Evolutionary conservation across 73 alveolate species (phyloP).

Genomic region (Tetrahymena elliotti): DNA sequence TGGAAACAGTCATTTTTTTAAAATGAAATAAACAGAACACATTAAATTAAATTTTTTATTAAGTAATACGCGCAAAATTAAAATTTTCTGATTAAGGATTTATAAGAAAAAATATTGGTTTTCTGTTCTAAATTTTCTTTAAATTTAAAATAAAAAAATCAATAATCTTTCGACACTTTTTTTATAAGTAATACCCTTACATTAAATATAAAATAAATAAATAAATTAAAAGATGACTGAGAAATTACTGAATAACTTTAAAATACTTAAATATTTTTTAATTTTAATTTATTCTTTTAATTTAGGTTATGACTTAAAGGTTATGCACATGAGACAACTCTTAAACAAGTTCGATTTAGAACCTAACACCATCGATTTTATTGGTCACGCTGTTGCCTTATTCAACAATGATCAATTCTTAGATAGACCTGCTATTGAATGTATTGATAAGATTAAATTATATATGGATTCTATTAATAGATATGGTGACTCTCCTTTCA

Average conservation of each 20-base stretch:
- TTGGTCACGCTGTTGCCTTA: slow-evolving; percentile 99
- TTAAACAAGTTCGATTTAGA: slow-evolving; percentile 76
- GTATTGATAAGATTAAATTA: slow-evolving; percentile 70
- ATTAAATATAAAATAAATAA: no score
- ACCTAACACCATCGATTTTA: slow-evolving; percentile 93
- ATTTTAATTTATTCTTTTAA: neutral
- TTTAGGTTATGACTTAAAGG: slow-evolving; percentile 15
- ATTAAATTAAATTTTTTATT: no score
- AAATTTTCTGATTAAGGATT: neutral
- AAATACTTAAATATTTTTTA: neutral
- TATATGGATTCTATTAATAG: slow-evolving; percentile 83
- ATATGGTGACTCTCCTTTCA: slow-evolving; percentile 94
- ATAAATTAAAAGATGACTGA: neutral
- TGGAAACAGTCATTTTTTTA: neutral
- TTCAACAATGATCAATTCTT: slow-evolving; percentile 70
- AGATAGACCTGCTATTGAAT: slow-evolving; percentile 66
- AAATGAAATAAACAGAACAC: no score
- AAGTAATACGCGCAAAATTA: neutral
- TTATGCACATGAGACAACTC: slow-evolving; percentile 41
- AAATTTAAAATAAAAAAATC: no score
- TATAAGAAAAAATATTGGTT: neutral
- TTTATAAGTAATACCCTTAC: neutral
- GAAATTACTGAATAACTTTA: neutral
- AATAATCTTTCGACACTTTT: neutral
- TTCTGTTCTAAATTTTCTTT: neutral